Evolutionary conservation across 2,329 filamentous ascomycete species (phyloP), one percentile per base, ranked within the genome.

Genomic region (Dactylellina leptospora): DNA sequence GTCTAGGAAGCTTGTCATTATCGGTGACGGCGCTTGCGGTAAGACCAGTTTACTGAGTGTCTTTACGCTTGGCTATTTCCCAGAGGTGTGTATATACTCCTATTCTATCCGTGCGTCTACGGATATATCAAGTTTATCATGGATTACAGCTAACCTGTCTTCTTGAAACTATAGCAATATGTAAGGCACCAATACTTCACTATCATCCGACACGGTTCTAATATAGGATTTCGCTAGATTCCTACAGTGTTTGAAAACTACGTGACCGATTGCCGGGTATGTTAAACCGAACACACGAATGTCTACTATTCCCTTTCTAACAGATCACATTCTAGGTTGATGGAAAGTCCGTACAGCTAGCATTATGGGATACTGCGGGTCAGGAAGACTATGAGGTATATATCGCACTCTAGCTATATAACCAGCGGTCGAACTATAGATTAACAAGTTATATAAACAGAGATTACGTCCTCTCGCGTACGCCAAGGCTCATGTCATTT

Each of bases 211-310:
- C 25, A 38, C 70, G 74, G 74, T 75, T 71, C 63, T 74, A 50
- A 60, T 33, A 36, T 50, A 36, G 53, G 20, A 18, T 23, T 44
- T 20, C 68, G 79, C 76, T 80, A 92, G 89, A 93, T 96, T 55
- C 95, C 95, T 1, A 99, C 95, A 48, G 95, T 99, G 36, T 99
- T 99, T 81, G 95, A 99, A 80, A 99, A 99, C 83, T 99, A 99
- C 79, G 95, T 99, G 75, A 99, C 95, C 77, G 95, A 99, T 82
- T 99, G 95, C 82, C 87, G 93, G 82, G 95, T 99, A 72, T 28
- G 75, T 36, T 4, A 22, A 25, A 4, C n/a, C n/a, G 9, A 27
- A 22, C 22, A 48, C 11, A 47, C n/a, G 18, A 48, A 4, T 9
- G 36, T 11, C 13, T 40, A n/a, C n/a, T n/a, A n/a, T n/a, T n/a